phyloP scores from a whole-genome alignment of 305 asterid species.

The Ilex paraguariensis region DNA sequence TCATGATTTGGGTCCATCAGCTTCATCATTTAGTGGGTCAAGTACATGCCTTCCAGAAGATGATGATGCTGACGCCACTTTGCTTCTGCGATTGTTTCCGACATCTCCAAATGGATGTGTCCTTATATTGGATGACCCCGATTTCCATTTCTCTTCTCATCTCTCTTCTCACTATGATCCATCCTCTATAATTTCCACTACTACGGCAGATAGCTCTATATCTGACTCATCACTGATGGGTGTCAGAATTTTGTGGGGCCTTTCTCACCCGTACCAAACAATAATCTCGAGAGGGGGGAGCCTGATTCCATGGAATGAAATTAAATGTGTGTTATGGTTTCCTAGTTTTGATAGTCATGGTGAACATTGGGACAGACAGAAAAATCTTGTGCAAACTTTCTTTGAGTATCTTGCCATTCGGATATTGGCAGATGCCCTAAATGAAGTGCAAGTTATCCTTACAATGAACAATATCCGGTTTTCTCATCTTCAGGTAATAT shows the following conservation, averaged over 20 bases:
- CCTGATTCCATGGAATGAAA: constrained; percentile 56
- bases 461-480: constrained; percentile 80
- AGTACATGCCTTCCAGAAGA: constrained; percentile 50
- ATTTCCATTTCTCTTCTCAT: constrained; percentile 59
- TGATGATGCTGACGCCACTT: constrained; percentile 30
- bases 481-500: constrained; percentile 73
- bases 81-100: constrained; percentile 60
- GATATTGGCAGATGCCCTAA: constrained; percentile 50
- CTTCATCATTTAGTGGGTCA: constrained; percentile 23
- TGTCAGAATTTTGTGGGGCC: constrained; percentile 50
- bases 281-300: constrained; percentile 42
- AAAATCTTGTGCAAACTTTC: constrained; percentile 34
- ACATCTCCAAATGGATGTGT: constrained; percentile 43
- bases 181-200: constrained; percentile 51
- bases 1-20: constrained; percentile 48
- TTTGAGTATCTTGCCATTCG: constrained; percentile 71
- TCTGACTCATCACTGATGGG: constrained; percentile 34
- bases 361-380: constrained; percentile 39
- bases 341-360: constrained; percentile 42
- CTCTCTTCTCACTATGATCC: constrained; percentile 41
- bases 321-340: constrained; percentile 77
- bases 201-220: constrained; percentile 33
- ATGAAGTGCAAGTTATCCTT: constrained; percentile 47
- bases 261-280: constrained; percentile 56
- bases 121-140: constrained; percentile 62